Base-by-base conservation (phyloP, 441 rosid species). In the Pelargonium cotyledonis region DNA sequence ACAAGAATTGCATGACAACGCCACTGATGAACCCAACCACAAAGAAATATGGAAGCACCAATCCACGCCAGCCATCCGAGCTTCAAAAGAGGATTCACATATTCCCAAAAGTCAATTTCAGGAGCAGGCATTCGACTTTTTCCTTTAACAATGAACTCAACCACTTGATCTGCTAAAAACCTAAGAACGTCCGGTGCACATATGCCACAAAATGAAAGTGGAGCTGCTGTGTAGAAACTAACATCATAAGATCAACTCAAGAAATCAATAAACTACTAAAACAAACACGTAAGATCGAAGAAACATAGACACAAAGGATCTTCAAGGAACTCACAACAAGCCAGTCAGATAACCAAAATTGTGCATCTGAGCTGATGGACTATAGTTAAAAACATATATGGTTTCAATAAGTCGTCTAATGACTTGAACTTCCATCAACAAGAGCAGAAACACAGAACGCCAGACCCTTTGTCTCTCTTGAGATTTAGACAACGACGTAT, bases 11-110 rank as follows among this genome's bases (percentile, higher is more conserved):
- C 70, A 69, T 90, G 94, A 68, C 91, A 88, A 5, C 72, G 78
- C 1, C 53, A 79, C 51, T 89, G 98, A 79, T 84, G 92, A 65
- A 87, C 51, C 90, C 86, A 89, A 29, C 94, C 96, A 89, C 87
- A 86, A 1, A 78, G 12, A 71, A 88, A 86, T 63, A 90, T 63
- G 58, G 73, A 79, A 7, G 79, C 86, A 70, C 95, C 96, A 76
- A 79, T 65, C 88, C 85, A 87, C 18, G 81, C 86, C 26, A 9
- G 60, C 81, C 73, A 85, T 18, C 91, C 84, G 64, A 88, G 85
- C 75, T 84, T 85, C 72, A 71, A 0, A 53, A 86, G 46, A 73
- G 86, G 82, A 38, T 44, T 80, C 68, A 79, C 65, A 73, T 31
- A 72, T 41, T 41, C 76, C 75, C 73, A 73, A 64, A 82, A 73